Evolutionary conservation across 306 rosid species (phyloP).

Genomic region (Quercus cerris): DNA sequence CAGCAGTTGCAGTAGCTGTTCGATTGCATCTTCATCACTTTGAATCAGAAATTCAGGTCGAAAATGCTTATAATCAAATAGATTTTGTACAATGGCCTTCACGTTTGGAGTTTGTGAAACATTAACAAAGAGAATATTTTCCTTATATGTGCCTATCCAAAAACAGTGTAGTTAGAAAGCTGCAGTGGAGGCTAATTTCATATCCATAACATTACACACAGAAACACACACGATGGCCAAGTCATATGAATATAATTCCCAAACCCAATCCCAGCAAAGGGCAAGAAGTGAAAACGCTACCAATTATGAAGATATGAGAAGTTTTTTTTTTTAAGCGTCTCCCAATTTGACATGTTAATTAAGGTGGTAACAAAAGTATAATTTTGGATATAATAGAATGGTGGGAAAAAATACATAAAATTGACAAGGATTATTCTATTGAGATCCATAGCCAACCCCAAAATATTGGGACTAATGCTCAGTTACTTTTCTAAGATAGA

Average conservation of each 20-base stretch:
- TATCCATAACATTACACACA: too few relatives aligned
- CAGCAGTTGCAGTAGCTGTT: constrained; percentile 31
- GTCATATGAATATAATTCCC: background rate
- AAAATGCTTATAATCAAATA: constrained; percentile 29
- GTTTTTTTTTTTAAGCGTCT: too few relatives aligned
- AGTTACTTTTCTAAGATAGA: background rate
- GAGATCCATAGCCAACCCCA: too few relatives aligned
- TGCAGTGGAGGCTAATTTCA: background rate
- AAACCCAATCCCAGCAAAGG: background rate
- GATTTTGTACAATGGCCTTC: constrained; percentile 31
- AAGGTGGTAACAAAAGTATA: too few relatives aligned
- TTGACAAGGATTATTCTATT: too few relatives aligned
- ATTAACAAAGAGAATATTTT: constrained; percentile 42
- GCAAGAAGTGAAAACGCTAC: background rate
- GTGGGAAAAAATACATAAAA: too few relatives aligned
- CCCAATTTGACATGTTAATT: too few relatives aligned
- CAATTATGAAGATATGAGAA: background rate
- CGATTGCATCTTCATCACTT: constrained; percentile 23
- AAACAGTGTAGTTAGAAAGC: constrained; percentile 4
- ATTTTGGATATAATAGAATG: too few relatives aligned
- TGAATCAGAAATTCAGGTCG: constrained; percentile 31
- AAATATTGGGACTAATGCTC: too few relatives aligned
- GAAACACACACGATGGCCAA: background rate
- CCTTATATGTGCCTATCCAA: constrained; percentile 43
- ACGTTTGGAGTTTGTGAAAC: constrained; percentile 38